Evolutionary conservation across 2,329 filamentous ascomycete species (phyloP), one percentile per base, ranked within the genome.

Genomic region (Cladosporium sp.): DNA sequence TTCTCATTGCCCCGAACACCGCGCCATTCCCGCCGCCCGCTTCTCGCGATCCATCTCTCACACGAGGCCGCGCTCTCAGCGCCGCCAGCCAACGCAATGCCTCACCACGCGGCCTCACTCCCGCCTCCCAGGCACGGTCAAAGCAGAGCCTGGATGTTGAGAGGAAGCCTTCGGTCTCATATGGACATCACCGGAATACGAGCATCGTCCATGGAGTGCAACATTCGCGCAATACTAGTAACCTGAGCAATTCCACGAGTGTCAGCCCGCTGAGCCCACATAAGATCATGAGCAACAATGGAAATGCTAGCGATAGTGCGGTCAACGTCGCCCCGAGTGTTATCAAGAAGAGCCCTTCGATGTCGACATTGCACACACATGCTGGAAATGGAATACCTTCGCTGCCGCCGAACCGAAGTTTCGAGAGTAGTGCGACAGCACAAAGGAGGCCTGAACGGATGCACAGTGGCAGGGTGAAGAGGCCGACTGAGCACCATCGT

Each of bases 181-280:
- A 97, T 76, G 89, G 88, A 53, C 91, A 99, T 69, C 90, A 97
- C 71, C 85, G 93, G 50, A 90, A 99, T 73, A 95, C 92, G 1
- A 97, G 92, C 43, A 96, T 97, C 61, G 91, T 97, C 51, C 89
- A 97, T 82, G 92, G 93, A 63, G 85, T 95, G 59, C 91, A 96
- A 68, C 93, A 99, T 70, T 86, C 80, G 51, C 75, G 92, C 71
- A 95, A 95, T 79, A 87, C 90, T 61, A 96, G 91, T 72, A 82
- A 86, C 64, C 83, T 86, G 64, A 83, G 84, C 57, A 90, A 88
- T 66, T 83, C 87, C 51, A 82, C 86, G 30, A 85, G 76, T 38
- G 73, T 86, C 22, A 95, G 88, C 68, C 92, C 92, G 52, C 76
- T 96, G 62, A 95, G 89, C 69, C 89, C 90, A 56, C 67, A 70